Conservation (phyloP, 805 yeast genomes). For the Metschnikowia aberdeeniae region DNA sequence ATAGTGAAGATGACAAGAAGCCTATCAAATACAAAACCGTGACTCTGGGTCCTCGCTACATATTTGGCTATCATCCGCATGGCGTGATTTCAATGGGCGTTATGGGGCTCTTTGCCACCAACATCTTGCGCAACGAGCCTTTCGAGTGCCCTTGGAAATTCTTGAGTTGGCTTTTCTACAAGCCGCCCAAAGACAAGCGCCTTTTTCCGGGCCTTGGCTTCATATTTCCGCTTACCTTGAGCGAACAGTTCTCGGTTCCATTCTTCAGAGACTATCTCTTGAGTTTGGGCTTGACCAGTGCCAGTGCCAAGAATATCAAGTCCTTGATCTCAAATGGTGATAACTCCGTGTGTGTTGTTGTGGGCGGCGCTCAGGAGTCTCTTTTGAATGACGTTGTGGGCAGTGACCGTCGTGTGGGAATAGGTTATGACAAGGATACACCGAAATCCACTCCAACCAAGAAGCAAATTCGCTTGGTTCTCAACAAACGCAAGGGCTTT, state of each 20-base stretch:
- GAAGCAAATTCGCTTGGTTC: conserved; percentile 58
- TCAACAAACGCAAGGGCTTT: conserved; percentile 81
- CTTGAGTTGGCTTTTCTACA: conserved; percentile 41
- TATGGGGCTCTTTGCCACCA: conserved; percentile 75
- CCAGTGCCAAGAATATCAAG: conserved; percentile 67
- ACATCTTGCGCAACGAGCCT: conserved; percentile 41
- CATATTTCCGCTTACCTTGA: conserved; percentile 70
- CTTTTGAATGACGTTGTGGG: conserved; percentile 47
- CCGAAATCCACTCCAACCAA: conserved; percentile 29
- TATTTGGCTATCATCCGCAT: conserved; percentile 94
- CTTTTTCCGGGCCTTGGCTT: conserved; percentile 80
- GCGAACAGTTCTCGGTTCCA: conserved; percentile 80
- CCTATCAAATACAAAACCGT: conserved; percentile 23
- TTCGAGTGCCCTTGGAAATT: conserved; percentile 32
- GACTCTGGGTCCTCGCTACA: conserved; percentile 66
- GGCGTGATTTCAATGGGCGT: conserved; percentile 93
- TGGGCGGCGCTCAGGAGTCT: conserved; percentile 95
- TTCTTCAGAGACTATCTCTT: conserved; percentile 81
- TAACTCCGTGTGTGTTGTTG: conserved; percentile 80
- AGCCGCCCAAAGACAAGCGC: conserved; percentile 65
- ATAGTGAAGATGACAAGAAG: not conserved
- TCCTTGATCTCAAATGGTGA: conserved; percentile 57
- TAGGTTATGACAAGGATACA: conserved; percentile 23
- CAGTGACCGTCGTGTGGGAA: conserved; percentile 29
- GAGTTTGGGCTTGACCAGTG: conserved; percentile 80